Percentiles rank a stretch among this genome's conserved stretches.
These are phyloP conservation scores for Aspergillus versicolor DNA, from an alignment of 2,329 filamentous ascomycete species.

Conservation along the genomic window DNA sequence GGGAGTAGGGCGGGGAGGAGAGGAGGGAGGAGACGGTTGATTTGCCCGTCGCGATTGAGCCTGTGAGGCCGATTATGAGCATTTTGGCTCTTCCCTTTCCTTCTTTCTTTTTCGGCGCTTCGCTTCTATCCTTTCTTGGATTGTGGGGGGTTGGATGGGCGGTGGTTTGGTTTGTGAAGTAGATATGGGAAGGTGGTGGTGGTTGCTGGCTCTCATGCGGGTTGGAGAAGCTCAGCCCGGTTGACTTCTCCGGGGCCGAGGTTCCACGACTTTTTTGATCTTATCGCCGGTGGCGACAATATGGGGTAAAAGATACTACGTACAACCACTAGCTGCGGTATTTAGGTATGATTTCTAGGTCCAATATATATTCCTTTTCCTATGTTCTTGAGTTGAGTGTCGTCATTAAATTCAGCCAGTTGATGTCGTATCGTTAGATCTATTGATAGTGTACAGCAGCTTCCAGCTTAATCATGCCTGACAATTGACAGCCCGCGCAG, in stretches of 20 bases:
- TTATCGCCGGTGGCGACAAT: neutral
- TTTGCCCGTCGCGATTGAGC: conserved; percentile 97
- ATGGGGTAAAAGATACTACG: neutral
- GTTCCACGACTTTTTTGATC: neutral
- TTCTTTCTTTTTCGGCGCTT: neutral
- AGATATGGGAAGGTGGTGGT: neutral
- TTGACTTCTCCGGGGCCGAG: conserved; percentile 1
- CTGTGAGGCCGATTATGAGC: conserved; percentile 93
- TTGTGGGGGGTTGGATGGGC: neutral
- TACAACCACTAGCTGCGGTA: too few species aligned
- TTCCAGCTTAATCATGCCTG: neutral
- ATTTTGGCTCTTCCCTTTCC: conserved; percentile 49
- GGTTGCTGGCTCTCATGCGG: too few species aligned
- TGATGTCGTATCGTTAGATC: neutral
- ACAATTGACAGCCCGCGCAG: neutral
- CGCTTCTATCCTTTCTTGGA: neutral
- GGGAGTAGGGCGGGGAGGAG: conserved; percentile 72
- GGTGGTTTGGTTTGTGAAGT: neutral
- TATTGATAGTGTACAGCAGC: neutral
- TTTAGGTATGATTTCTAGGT: neutral
- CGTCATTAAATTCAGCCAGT: neutral
- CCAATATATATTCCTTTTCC: neutral
- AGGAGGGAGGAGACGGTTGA: conserved; percentile 89
- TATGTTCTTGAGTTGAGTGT: neutral
- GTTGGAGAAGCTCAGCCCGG: neutral